Base-by-base conservation (phyloP, 2,329 filamentous ascomycete genomes). In the Colletotrichum australisinense region DNA sequence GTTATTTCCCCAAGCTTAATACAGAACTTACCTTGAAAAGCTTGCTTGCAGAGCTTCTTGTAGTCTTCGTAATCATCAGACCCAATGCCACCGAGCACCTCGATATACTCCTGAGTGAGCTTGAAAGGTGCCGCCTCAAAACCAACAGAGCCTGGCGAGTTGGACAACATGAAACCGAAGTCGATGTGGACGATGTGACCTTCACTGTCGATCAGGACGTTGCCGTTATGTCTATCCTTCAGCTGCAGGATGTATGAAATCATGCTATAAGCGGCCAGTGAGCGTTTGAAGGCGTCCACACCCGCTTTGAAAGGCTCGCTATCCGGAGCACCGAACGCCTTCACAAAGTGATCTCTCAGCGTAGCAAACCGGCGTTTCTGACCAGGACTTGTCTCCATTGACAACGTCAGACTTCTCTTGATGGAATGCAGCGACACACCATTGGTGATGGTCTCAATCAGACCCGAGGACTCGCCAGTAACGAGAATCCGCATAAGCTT, bases 121-220 rank as follows among this genome's bases (percentile, higher is more conserved):
- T 97, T 97, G 83, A 97, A 97, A 1, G 94, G 94, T 5, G 94
- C 94, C 16, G 94, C 94, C 83, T 97, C 94, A 78, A 97, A 97
- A 2, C 93, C 94, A 79, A 97, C 94, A 9, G 92, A 93, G 0
- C 94, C 94, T 0, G 94, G 94, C 1, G 93, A 95, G 81, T 97
- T 97, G 59, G 93, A 95, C 42, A 97, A 86, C 93, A 97, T 96
- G 81, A 97, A 97, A 68, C 94, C 94, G 81, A 97, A 97, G 82
- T 97, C 94, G 74, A 97, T 97, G 80, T 97, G 94, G 74, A 97
- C 92, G 69, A 96, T 95, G 80, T 97, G 94, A 11, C 94, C 94
- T 81, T 94, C 92, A 78, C 93, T 95, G 81, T 96, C 94, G 78
- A 97, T 93, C 73, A 97, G 88, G 16, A 97, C 93, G 79, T 97